phyloP scores from a whole-genome alignment of 495 filamentous ascomycete genomes.

The Trichoderma gamsii region DNA sequence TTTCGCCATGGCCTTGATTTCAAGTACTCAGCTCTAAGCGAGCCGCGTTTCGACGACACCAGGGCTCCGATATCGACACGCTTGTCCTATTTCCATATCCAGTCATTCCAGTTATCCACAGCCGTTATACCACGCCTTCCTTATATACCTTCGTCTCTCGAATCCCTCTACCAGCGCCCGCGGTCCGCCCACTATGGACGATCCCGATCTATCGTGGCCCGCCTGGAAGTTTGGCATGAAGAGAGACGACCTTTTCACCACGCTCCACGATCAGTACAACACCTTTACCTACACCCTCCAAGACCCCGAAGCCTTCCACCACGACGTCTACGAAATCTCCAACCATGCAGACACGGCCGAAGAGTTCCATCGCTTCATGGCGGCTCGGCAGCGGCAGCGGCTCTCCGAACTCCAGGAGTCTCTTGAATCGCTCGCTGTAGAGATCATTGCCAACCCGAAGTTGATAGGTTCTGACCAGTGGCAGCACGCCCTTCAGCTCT shows the following conservation, averaged over 20 bases:
- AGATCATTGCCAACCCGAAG: constrained; percentile 46
- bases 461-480: constrained; percentile 47
- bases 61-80: background rate
- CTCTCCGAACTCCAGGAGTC: constrained; percentile 41
- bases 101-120: background rate
- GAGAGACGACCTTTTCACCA: constrained; percentile 34
- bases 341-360: constrained; percentile 33
- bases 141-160: background rate
- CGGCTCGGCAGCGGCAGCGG: constrained; percentile 40
- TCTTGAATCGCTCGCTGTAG: constrained; percentile 43
- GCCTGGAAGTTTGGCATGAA: constrained; percentile 45
- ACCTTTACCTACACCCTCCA: constrained; percentile 32
- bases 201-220: constrained; percentile 41
- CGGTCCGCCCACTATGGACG: constrained; percentile 37
- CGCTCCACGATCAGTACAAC: constrained; percentile 38
- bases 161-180: background rate
- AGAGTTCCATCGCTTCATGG: constrained; percentile 42
- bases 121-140: background rate
- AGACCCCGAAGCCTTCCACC: constrained; percentile 37
- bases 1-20: constrained; percentile 4
- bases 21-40: background rate
- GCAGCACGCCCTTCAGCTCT: constrained; percentile 45
- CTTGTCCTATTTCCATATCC: background rate
- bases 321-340: constrained; percentile 42
- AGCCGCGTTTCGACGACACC: constrained; percentile 4